Conservation (phyloP, 768 basidiomycete genomes). For the Collybia mongolica region DNA sequence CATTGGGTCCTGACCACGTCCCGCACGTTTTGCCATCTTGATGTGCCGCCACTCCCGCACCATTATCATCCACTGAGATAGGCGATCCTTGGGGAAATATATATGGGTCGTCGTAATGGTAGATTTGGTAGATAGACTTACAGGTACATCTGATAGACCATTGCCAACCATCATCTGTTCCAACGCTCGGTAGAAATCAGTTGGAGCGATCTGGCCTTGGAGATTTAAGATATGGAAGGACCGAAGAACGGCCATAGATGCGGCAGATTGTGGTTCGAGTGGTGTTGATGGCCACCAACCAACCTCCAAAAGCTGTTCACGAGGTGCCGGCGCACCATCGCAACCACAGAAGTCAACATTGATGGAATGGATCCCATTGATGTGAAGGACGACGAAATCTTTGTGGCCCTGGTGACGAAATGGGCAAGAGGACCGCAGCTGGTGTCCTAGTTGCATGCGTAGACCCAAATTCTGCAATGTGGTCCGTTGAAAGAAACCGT, state of each 20-base stretch:
- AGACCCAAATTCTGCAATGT: constrained; percentile 1
- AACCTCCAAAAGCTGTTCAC: constrained; percentile 7
- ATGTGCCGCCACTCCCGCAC: constrained; percentile 12
- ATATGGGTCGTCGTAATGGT: not conserved
- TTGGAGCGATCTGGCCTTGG: constrained; percentile 3
- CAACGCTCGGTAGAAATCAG: constrained; percentile 10
- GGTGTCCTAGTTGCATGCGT: constrained; percentile 7
- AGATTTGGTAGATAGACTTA: not conserved
- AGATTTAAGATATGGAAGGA: constrained; percentile 12
- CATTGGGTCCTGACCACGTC: constrained; percentile 10
- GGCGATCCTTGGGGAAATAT: constrained; percentile 1
- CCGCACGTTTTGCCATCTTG: constrained; percentile 14
- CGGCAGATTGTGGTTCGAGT: constrained; percentile 6
- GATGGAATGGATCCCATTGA: constrained; percentile 7
- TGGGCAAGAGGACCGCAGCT: not conserved
- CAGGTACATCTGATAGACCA: not conserved
- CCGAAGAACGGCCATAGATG: constrained; percentile 8
- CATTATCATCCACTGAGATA: constrained; percentile 6
- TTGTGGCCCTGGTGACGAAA: constrained; percentile 1
- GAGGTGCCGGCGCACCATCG: not conserved
- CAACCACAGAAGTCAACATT: constrained; percentile 7
- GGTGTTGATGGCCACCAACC: constrained; percentile 7
- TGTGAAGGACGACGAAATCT: constrained; percentile 4
- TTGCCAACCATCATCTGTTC: constrained; percentile 5
- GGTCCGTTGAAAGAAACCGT: not conserved